Evolutionary conservation across 352 stramenopile genomes (phyloP), one percentile per base, ranked within the genome.

Genomic region (Phytopythium ostracodes): DNA sequence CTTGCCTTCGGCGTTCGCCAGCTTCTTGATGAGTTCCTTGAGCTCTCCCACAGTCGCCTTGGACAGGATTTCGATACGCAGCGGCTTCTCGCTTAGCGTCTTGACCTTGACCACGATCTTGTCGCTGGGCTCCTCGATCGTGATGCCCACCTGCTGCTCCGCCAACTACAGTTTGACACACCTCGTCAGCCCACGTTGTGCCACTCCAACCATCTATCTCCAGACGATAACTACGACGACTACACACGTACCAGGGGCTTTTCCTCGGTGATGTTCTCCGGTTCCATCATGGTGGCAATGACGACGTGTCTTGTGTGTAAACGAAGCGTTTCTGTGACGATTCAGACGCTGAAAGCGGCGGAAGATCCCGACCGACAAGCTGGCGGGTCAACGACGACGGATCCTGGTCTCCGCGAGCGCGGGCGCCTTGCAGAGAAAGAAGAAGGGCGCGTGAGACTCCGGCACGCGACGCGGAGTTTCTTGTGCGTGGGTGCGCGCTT

Each of bases 51-150:
- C 77, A 3, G 65, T 79, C 22, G 82, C 81, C 15, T 65, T 79
- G 1, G 76, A 64, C n/a, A 64, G 43, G 54, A 95, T 89, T 65
- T 95, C 87, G 49, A 95, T 70, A 25, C 77, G 72, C 46, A 95
- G 72, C 36, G 87, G 84, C 74, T 94, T 95, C 60, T 95, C 87
- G 49, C 77, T 94, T 20, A 95, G 73, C 63, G 87, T 95, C 72
- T 95, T 95, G 42, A 95, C 72, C 69, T 91, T 92, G 22, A 95
- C 62, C 60, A 90, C 60, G 56, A 92, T 76, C 54, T 67, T 67
- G 14, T 71, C 77, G 52, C 67, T 70, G 17, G 68, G 57, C 27
- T 89, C 68, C 31, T 85, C 71, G 54, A 90, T 87, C 27, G 72
- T 71, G 63, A 90, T 89, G 24, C 69, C 71, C 33, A 88, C 77